A percentile compares a stretch with the other conserved stretches of the same genome.
Evolutionary conservation across 2,329 filamentous ascomycete genomes (phyloP).

Genomic region (Cytospora piceicola): DNA sequence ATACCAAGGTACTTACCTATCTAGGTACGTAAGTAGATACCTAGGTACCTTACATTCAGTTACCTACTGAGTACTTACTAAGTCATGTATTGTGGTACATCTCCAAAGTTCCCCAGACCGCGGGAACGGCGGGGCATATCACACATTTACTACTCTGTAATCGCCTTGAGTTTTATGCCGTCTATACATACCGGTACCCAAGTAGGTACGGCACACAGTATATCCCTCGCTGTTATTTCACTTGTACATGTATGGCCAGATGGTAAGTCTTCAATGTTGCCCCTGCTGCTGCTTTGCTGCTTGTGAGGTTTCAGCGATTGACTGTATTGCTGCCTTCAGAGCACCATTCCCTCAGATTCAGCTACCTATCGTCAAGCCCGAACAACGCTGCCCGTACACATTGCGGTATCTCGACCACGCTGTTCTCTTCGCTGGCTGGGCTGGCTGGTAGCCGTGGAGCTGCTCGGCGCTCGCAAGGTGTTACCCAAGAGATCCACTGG

Average conservation of each 20-base stretch:
- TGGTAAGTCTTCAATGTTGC: too few species aligned
- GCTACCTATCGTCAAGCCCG: not conserved
- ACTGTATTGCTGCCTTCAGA: not conserved
- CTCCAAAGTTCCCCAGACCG: not conserved
- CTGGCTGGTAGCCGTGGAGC: not conserved
- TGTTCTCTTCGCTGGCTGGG: not conserved
- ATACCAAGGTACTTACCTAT: too few species aligned
- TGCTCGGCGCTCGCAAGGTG: not conserved
- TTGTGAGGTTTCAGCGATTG: too few species aligned
- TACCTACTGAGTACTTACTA: not conserved
- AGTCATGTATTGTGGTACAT: not conserved
- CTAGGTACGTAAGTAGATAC: too few species aligned
- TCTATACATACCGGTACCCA: not conserved
- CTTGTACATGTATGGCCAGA: too few species aligned
- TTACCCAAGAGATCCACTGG: constrained; percentile 11
- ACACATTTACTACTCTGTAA: not conserved
- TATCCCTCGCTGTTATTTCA: too few species aligned
- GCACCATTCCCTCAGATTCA: not conserved
- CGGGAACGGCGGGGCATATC: not conserved
- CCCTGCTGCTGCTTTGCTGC: too few species aligned
- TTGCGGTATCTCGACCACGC: not conserved
- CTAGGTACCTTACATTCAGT: not conserved
- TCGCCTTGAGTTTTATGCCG: not conserved
- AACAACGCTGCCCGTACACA: not conserved
- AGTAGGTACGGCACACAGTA: too few species aligned